phyloP scores from a whole-genome alignment of 345 rosid genomes.

The Dimocarpus longan region DNA sequence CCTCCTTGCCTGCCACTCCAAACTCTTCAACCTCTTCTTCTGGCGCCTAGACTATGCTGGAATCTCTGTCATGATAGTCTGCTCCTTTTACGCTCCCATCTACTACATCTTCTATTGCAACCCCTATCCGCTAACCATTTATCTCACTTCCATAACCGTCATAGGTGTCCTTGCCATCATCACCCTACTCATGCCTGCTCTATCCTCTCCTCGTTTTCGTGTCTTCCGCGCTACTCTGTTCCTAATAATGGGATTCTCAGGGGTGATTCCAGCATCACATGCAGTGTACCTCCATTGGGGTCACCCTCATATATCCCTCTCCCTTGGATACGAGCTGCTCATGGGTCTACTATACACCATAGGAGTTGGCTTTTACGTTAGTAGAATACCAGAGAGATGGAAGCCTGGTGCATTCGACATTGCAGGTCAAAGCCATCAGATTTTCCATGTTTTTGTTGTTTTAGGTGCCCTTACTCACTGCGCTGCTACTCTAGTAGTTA shows the following conservation, averaged over 20 bases:
- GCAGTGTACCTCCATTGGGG: constrained; percentile 72
- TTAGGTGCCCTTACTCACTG: constrained; percentile 83
- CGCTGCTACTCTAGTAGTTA: constrained; percentile 68
- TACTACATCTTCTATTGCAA: constrained; percentile 85
- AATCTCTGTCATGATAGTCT: constrained; percentile 88
- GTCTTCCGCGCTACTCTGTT: constrained; percentile 75
- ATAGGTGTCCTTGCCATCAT: constrained; percentile 71
- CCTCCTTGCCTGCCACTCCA: constrained; percentile 92
- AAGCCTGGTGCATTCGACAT: constrained; percentile 93
- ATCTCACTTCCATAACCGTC: constrained; percentile 66
- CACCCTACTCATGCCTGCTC: constrained; percentile 73
- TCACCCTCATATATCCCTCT: constrained; percentile 56
- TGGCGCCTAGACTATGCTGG: constrained; percentile 98
- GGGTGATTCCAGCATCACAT: constrained; percentile 77
- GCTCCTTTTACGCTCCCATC: constrained; percentile 86
- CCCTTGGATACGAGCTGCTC: constrained; percentile 67
- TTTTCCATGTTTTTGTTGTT: constrained; percentile 91
- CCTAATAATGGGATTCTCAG: constrained; percentile 86
- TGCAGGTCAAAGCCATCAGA: constrained; percentile 96
- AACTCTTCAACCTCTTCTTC: constrained; percentile 67
- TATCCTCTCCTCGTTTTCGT: constrained; percentile 65
- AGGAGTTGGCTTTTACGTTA: constrained; percentile 71
- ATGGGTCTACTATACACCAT: constrained; percentile 74
- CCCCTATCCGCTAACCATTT: constrained; percentile 56
- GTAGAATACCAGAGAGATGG: constrained; percentile 87